Percentiles rank a stretch among this genome's conserved stretches.
Evolutionary conservation across 2,329 filamentous ascomycete genomes (phyloP).

Genomic region (Aspergillus awamori): DNA sequence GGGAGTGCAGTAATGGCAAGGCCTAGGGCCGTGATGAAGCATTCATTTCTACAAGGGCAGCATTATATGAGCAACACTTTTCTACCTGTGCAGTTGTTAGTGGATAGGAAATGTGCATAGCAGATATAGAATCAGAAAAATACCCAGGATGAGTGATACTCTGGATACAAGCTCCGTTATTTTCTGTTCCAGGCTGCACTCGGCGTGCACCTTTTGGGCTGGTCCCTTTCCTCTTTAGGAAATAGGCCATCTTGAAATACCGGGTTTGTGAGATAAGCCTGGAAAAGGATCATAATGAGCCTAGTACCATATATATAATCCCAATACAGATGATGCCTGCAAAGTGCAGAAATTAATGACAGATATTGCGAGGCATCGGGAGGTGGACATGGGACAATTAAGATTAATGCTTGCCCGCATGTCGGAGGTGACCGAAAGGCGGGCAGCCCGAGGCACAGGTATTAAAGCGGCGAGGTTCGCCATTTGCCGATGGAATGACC

Average conservation of each 20-base stretch:
- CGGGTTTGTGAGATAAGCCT: too few relatives aligned
- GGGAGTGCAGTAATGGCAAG: background rate
- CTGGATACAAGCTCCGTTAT: background rate
- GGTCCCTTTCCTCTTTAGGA: too few relatives aligned
- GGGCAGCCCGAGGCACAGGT: slow-evolving; percentile 9
- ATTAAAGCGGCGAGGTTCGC: slow-evolving; percentile 13
- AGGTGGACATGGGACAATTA: slow-evolving; percentile 1
- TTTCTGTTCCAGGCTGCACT: background rate
- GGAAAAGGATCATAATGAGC: too few relatives aligned
- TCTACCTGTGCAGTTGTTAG: background rate
- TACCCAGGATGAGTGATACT: background rate
- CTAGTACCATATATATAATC: too few relatives aligned
- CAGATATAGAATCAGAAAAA: background rate
- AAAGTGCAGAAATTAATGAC: too few relatives aligned
- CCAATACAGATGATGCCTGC: too few relatives aligned
- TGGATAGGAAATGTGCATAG: background rate
- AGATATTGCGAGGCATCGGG: background rate
- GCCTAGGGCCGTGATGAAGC: background rate
- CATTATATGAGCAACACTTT: background rate
- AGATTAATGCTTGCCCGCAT: too few relatives aligned
- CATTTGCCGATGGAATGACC: slow-evolving; percentile 20
- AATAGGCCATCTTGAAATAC: too few relatives aligned
- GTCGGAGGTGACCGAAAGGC: slow-evolving; percentile 25
- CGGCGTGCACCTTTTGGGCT: background rate
- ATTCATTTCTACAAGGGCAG: background rate